phyloP scores from a whole-genome alignment of 352 stramenopile species.

The Globisporangium parvum region DNA sequence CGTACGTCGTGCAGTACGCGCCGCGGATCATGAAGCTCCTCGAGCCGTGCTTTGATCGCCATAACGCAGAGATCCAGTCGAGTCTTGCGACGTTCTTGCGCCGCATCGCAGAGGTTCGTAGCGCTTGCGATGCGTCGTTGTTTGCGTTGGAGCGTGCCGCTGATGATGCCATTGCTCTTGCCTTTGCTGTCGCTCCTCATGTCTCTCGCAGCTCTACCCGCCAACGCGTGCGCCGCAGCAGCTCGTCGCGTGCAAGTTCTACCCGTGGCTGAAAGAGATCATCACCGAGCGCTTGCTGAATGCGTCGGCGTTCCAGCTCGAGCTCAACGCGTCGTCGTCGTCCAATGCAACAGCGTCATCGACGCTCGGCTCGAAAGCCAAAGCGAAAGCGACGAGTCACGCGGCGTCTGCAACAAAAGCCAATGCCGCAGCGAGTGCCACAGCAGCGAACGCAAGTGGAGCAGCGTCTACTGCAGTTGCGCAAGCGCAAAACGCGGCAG shows the following conservation, averaged over 20 bases:
- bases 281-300: slow-evolving; percentile 75
- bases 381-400: slow-evolving; percentile 9
- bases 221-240: slow-evolving; percentile 58
- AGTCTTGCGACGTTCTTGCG: slow-evolving; percentile 62
- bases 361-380: slow-evolving; percentile 11
- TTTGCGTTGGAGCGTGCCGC: not conserved
- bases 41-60: slow-evolving; percentile 83
- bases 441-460: slow-evolving; percentile 13
- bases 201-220: slow-evolving; percentile 60
- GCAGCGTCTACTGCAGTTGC: not conserved
- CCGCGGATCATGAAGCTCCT: slow-evolving; percentile 87
- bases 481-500: slow-evolving; percentile 10
- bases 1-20: slow-evolving; percentile 85
- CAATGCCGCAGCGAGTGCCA: slow-evolving; percentile 8
- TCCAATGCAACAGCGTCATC: not conserved
- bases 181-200: slow-evolving; percentile 1
- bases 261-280: slow-evolving; percentile 84
- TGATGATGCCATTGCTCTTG: slow-evolving; percentile 2
- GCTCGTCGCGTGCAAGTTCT: slow-evolving; percentile 81
- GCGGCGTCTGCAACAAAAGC: slow-evolving; percentile 3
- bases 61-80: slow-evolving; percentile 73
- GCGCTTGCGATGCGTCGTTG: not conserved
- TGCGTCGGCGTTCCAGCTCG: slow-evolving; percentile 55
- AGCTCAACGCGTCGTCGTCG: slow-evolving; percentile 18
- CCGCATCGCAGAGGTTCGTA: slow-evolving; percentile 64